phyloP scores from a whole-genome alignment of 805 yeast species.

The Barnettozyma sp. region DNA sequence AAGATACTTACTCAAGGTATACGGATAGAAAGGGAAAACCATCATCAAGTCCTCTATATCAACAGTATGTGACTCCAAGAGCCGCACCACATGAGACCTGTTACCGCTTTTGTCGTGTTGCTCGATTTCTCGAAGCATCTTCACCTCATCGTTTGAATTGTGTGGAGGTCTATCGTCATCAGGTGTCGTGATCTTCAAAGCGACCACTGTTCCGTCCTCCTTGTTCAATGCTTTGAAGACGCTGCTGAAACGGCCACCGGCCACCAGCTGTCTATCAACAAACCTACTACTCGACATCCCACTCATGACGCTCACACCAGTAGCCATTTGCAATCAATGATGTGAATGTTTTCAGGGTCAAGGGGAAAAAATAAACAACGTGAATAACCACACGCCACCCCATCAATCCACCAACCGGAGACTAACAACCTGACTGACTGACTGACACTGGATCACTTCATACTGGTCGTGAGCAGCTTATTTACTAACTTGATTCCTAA shows the following conservation, averaged over 20 bases:
- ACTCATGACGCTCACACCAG: too few relatives aligned
- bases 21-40: constrained; percentile 34
- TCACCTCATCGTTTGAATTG: constrained; percentile 39
- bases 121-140: constrained; percentile 26
- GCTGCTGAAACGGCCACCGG: constrained; percentile 39
- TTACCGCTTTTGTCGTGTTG: too few relatives aligned
- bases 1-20: constrained; percentile 32
- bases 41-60: constrained; percentile 33
- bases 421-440: too few relatives aligned
- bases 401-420: too few relatives aligned
- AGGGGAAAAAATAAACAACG: too few relatives aligned
- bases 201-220: constrained; percentile 24
- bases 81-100: constrained; percentile 13
- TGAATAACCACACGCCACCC: too few relatives aligned
- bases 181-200: constrained; percentile 42
- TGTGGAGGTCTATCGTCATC: constrained; percentile 52
- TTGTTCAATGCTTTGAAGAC: constrained; percentile 28
- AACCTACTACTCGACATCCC: constrained; percentile 9
- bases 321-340: too few relatives aligned
- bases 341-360: too few relatives aligned
- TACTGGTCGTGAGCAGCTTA: too few relatives aligned
- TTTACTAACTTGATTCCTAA: too few relatives aligned
- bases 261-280: constrained; percentile 23
- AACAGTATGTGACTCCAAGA: constrained; percentile 22
- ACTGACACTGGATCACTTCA: too few relatives aligned